Conservation (phyloP, 768 basidiomycete genomes). For the Suillus paluster region DNA sequence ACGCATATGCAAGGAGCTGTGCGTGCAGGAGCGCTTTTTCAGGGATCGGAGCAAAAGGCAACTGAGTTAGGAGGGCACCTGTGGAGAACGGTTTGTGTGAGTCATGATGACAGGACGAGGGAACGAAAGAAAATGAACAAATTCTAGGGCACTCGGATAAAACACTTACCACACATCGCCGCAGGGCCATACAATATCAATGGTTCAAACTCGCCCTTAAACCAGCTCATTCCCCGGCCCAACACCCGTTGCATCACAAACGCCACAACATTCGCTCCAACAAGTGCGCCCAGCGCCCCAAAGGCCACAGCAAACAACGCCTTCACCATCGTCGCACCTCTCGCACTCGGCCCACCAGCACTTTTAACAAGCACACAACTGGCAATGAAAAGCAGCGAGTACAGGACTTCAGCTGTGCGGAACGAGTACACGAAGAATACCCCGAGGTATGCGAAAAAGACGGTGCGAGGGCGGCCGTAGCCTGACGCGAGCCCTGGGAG, state of each 20-base stretch:
- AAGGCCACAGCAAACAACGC: conserved; percentile 53
- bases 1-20: conserved; percentile 62
- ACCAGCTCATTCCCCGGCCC: conserved; percentile 85
- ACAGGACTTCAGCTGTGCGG: conserved; percentile 67
- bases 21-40: conserved; percentile 50
- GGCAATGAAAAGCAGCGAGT: conserved; percentile 52
- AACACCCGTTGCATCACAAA: conserved; percentile 64
- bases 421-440: conserved; percentile 77
- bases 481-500: conserved; percentile 64
- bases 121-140: background rate
- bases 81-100: background rate
- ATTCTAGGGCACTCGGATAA: background rate
- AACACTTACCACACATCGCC: conserved; percentile 64
- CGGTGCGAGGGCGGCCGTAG: conserved; percentile 59
- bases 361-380: conserved; percentile 49
- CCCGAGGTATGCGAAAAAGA: conserved; percentile 79
- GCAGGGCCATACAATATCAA: conserved; percentile 78
- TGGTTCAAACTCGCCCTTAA: conserved; percentile 65
- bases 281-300: conserved; percentile 59
- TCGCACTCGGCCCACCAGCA: conserved; percentile 8
- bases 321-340: conserved; percentile 34
- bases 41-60: conserved; percentile 44
- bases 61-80: conserved; percentile 71
- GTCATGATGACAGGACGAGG: background rate
- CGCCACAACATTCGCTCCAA: conserved; percentile 74